Conservation (phyloP, 225 moss, liverwort and hornwort species). For the Sphagnum contortum region DNA sequence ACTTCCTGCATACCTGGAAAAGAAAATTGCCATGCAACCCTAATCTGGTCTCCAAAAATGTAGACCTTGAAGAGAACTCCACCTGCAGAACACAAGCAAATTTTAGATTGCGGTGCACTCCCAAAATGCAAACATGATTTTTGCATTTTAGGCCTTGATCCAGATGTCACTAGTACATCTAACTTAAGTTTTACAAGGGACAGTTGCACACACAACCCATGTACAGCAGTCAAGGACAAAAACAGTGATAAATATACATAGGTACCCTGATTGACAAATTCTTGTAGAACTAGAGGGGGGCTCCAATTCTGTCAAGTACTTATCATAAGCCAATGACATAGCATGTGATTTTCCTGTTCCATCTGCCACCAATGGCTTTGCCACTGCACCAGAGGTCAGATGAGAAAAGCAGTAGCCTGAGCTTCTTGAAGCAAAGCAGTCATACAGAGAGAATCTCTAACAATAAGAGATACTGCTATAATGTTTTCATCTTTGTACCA, state of each 20-base stretch:
- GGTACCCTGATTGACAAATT: constrained; percentile 57
- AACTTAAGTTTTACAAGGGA: no score
- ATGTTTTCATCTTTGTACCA: no score
- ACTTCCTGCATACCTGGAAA: constrained; percentile 48
- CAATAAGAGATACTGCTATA: background rate
- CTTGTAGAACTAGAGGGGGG: no score
- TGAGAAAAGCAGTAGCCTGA: no score
- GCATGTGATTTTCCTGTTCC: constrained; percentile 48
- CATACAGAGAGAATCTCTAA: no score
- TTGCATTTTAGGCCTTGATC: no score
- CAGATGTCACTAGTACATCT: no score
- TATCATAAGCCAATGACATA: constrained; percentile 55
- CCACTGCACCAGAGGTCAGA: constrained; percentile 41
- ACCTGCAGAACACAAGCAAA: constrained; percentile 22
- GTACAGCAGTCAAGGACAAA: no score
- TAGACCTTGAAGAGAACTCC: constrained; percentile 44
- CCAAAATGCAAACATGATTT: background rate
- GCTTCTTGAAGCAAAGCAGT: background rate
- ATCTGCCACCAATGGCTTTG: constrained; percentile 51
- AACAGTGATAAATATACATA: constrained; percentile 3
- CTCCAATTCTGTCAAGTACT: constrained; percentile 26
- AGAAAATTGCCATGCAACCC: constrained; percentile 46
- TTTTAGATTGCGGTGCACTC: background rate
- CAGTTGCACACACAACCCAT: no score
- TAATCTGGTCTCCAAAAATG: no score